A percentile compares a stretch with the other conserved stretches of the same genome.
phyloP scores from a whole-genome alignment of 2,329 filamentous ascomycete species.

The Alternaria hordeiaustralica region DNA sequence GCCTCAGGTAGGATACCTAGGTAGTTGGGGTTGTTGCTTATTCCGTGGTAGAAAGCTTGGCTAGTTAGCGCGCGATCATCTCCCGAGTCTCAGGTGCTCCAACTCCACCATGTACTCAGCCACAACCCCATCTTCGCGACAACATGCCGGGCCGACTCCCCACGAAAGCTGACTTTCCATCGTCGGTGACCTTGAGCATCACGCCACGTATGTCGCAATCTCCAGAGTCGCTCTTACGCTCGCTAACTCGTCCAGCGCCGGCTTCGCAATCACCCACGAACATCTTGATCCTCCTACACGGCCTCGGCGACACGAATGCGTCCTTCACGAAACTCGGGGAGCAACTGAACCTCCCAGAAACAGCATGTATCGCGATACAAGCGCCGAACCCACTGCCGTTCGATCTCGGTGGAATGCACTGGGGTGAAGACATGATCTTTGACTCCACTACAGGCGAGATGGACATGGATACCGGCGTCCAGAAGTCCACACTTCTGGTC shows the following conservation, averaged over 20 bases:
- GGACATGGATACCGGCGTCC: constrained; percentile 63
- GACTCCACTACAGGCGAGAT: constrained; percentile 59
- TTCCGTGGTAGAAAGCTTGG: constrained; percentile 14
- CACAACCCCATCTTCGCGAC: constrained; percentile 15
- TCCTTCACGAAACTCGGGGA: constrained; percentile 74
- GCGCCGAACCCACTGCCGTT: constrained; percentile 74
- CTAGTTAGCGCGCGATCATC: constrained; percentile 26
- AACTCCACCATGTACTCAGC: constrained; percentile 21
- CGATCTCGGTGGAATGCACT: constrained; percentile 69
- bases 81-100: constrained; percentile 13
- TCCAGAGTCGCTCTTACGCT: background rate
- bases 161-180: constrained; percentile 51
- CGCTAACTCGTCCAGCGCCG: constrained; percentile 43
- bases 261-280: constrained; percentile 68
- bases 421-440: constrained; percentile 66
- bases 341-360: constrained; percentile 76
- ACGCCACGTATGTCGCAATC: constrained; percentile 52
- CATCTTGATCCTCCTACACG: constrained; percentile 82
- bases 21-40: background rate
- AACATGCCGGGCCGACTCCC: constrained; percentile 54
- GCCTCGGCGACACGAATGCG: constrained; percentile 76
- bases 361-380: constrained; percentile 75
- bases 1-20: background rate
- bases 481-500: constrained; percentile 51
- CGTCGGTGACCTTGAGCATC: constrained; percentile 50